A percentile compares a stretch with the other conserved stretches of the same genome.
phyloP scores from a whole-genome alignment of 768 basidiomycete species.

The Suillus sp. region DNA sequence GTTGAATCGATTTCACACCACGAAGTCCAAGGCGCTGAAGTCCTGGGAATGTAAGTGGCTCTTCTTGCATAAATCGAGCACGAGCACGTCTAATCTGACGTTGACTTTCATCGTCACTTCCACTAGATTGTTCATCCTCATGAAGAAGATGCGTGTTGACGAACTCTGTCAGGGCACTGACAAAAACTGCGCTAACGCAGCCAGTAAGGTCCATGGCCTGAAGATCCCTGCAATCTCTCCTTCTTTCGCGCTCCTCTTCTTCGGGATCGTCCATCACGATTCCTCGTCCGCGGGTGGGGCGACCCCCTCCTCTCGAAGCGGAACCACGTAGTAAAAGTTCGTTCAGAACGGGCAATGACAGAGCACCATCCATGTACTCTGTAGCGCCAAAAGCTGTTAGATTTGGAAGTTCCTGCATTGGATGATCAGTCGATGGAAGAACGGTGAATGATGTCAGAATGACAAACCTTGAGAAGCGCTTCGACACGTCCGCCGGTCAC shows the following conservation, averaged over 20 bases:
- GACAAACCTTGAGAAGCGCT: slow-evolving; percentile 70
- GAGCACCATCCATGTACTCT: slow-evolving; percentile 96
- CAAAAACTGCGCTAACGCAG: slow-evolving; percentile 90
- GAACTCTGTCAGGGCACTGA: slow-evolving; percentile 82
- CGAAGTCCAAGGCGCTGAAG: slow-evolving; percentile 79
- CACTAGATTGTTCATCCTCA: slow-evolving; percentile 44
- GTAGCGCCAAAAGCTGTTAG: slow-evolving; percentile 90
- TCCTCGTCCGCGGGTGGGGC: slow-evolving; percentile 66
- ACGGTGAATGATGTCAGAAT: slow-evolving; percentile 6
- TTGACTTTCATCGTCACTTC: slow-evolving; percentile 42
- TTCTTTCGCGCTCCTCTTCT: slow-evolving; percentile 75
- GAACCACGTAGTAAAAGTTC: slow-evolving; percentile 89
- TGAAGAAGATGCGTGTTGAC: slow-evolving; percentile 63
- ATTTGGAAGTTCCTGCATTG: slow-evolving; percentile 81
- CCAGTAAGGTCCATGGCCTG: slow-evolving; percentile 94
- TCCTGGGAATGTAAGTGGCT: slow-evolving; percentile 64
- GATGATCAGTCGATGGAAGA: slow-evolving; percentile 8
- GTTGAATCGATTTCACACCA: slow-evolving; percentile 76
- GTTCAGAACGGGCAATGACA: slow-evolving; percentile 81
- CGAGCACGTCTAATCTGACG: slow-evolving; percentile 37
- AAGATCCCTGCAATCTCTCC: slow-evolving; percentile 72
- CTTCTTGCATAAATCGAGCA: slow-evolving; percentile 41
- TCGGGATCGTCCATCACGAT: slow-evolving; percentile 57
- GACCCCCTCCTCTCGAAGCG: slow-evolving; percentile 67
- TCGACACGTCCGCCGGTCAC: slow-evolving; percentile 89